Conservation (phyloP, 371 early-diverging fungal genomes). For the Lichtheimia ramosa region DNA sequence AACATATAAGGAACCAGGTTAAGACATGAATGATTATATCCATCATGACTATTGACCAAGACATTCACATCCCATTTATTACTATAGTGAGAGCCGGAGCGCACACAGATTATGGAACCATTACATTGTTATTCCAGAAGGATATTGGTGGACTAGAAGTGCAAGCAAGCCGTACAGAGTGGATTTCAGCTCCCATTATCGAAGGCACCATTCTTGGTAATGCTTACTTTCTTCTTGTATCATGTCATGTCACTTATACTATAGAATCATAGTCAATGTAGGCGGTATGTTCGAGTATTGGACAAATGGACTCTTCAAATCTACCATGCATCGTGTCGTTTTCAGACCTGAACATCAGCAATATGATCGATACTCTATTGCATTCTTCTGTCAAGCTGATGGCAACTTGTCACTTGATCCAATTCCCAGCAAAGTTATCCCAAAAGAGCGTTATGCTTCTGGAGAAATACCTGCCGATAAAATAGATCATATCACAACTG, state of each 20-base stretch:
- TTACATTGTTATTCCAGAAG: slow-evolving; percentile 66
- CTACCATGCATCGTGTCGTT: slow-evolving; percentile 64
- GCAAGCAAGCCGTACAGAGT: slow-evolving; percentile 33
- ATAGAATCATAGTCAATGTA: slow-evolving; percentile 44
- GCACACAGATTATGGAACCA: slow-evolving; percentile 62
- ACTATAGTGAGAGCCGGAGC: slow-evolving; percentile 8
- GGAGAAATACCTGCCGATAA: slow-evolving; percentile 2
- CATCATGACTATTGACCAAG: not conserved
- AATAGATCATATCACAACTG: slow-evolving; percentile 1
- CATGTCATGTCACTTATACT: not conserved
- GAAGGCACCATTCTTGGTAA: slow-evolving; percentile 41
- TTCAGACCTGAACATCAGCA: slow-evolving; percentile 37
- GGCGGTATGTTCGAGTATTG: slow-evolving; percentile 68
- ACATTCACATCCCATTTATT: not conserved
- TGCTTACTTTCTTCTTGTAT: not conserved
- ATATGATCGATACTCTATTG: slow-evolving; percentile 58
- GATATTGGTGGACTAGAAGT: slow-evolving; percentile 63
- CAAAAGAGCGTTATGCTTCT: not conserved
- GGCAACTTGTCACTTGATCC: slow-evolving; percentile 7
- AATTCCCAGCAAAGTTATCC: slow-evolving; percentile 13
- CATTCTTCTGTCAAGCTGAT: slow-evolving; percentile 52
- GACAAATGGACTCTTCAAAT: slow-evolving; percentile 61
- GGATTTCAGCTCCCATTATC: slow-evolving; percentile 56
- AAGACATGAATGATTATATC: slow-evolving; percentile 37
- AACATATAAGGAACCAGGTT: slow-evolving; percentile 14